A percentile compares a stretch with the other conserved stretches of the same genome.
phyloP scores from a whole-genome alignment of 345 rosid genomes.

The Microcos paniculata region DNA sequence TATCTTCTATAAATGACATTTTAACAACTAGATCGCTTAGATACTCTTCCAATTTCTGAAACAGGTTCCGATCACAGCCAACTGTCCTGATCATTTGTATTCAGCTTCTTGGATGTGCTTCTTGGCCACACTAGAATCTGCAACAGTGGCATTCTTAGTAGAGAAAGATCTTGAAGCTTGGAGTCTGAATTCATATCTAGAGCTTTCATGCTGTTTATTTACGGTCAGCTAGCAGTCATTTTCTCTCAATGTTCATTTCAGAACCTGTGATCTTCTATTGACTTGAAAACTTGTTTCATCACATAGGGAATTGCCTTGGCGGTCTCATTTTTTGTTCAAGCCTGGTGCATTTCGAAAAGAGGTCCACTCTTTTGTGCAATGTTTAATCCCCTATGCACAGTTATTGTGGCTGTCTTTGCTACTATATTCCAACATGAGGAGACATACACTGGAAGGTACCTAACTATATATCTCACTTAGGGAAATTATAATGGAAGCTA shows the following conservation, averaged over 20 bases:
- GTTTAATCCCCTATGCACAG: conserved; percentile 64
- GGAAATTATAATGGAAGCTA: background rate
- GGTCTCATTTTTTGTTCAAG: conserved; percentile 52
- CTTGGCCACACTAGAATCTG: conserved; percentile 45
- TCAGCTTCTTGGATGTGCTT: conserved; percentile 58
- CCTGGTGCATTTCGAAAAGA: conserved; percentile 63
- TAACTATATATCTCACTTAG: too few species aligned
- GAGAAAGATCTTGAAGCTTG: conserved; percentile 30
- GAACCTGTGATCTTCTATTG: background rate
- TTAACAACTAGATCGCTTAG: background rate
- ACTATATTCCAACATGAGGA: conserved; percentile 55
- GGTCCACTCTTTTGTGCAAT: conserved; percentile 67
- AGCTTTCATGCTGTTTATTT: conserved; percentile 41
- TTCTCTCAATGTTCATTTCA: background rate
- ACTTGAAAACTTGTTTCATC: background rate
- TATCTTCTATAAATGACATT: background rate
- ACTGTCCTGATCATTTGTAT: conserved; percentile 49
- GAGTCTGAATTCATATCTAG: conserved; percentile 39
- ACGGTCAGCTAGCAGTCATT: conserved; percentile 30
- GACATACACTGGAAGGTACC: conserved; percentile 51
- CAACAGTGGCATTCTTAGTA: conserved; percentile 32
- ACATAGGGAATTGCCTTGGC: conserved; percentile 52
- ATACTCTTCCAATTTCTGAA: background rate
- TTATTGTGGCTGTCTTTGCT: conserved; percentile 55
- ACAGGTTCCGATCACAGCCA: conserved; percentile 47